Evolutionary conservation across 306 rosid genomes (phyloP), one percentile per base, ranked within the genome.

Genomic region (Styphnolobium japonicum): DNA sequence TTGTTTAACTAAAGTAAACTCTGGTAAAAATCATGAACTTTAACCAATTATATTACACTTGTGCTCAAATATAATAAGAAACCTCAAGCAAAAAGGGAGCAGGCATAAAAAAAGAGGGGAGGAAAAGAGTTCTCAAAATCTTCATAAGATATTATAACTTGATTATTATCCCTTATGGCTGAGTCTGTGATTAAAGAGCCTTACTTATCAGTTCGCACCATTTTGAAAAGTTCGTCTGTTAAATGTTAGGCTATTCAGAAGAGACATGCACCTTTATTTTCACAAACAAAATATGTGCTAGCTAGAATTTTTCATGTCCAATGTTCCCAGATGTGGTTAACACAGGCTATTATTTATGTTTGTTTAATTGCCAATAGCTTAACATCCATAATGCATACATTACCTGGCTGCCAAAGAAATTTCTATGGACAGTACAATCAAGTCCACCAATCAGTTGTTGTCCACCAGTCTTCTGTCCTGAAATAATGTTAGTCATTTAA

Each of bases 371-470:
- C 37, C 60, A 40, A 19, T 40, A 18, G 51, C 25, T 19, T 67
- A 43, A 72, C 22, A 73, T 22, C 11, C 27, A 75, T 39, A 37
- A 36, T 11, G 55, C 81, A 40, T 45, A 66, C 55, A 42, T 78
- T 78, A 92, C 98, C 97, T 94, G 98, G 86, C 98, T 88, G 69
- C 97, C 98, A 79, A 94, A 94, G 92, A 91, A 94, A 87, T 94
- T 94, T 77, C 97, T 86, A 72, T 95, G 93, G 53, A 95, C 94
- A 7, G 94, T 93, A 88, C 99, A 95, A 81, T 95, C 97, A 62
- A 95, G 96, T 76, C 99, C 99, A 14, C 99, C 99, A 82, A 95
- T 73, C 25, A 93, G 87, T 63, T 89, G 75, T 84, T 95, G 99
- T 40, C 99, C 99, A 64, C 99, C 97, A 40, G 52, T 66, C 84